Base-by-base conservation (phyloP, 1,139 yeast genomes). In the Hyphopichia khmerensis region DNA sequence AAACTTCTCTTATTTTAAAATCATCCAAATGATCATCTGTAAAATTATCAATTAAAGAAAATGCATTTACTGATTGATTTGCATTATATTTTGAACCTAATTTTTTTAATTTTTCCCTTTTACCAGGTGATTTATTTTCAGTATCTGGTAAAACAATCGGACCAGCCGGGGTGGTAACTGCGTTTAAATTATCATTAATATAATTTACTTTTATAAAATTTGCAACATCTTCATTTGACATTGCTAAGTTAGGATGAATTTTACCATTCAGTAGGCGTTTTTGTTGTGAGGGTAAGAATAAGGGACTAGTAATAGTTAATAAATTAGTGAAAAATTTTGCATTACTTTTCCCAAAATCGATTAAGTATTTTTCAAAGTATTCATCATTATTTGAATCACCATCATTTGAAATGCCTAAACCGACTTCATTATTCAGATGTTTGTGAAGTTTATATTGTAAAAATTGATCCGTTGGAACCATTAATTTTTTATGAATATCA, bases 381-480 rank as follows among this genome's bases (percentile, higher is more conserved):
- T 47, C 52, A 26, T 38, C 42, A 18, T 27, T 26, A 13, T 44
- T 49, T 10, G 35, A 39, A 5, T 46, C 45, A 4, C 45, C 35
- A 17, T 49, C 55, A 10, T 42, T 47, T 6, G 38, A 40, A 11
- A 62, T 59, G 0, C 67, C 67, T 33, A 63, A 43, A 1, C 68
- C 68, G 10, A 56, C 36, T 14, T 63, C 67, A 23, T 40, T 48
- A 23, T 19, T 38, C 15, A 38, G 55, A 10, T 46, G 49, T 36
- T 52, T 57, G 37, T 56, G 62, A 30, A 56, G 43, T 38, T 59
- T 59, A 26, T 51, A 52, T 43, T 54, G 70, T 21, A 72, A 47
- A 43, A 59, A 69, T 47, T 69, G 75, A 42, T 71, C 77, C 0
- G 76, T 65, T 0, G 77, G 76, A 4, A 64, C 50, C 57, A 69